A percentile compares a stretch with the other conserved stretches of the same genome.
Conservation (phyloP, 495 filamentous ascomycete species). For the Trichoderma parareesei region DNA sequence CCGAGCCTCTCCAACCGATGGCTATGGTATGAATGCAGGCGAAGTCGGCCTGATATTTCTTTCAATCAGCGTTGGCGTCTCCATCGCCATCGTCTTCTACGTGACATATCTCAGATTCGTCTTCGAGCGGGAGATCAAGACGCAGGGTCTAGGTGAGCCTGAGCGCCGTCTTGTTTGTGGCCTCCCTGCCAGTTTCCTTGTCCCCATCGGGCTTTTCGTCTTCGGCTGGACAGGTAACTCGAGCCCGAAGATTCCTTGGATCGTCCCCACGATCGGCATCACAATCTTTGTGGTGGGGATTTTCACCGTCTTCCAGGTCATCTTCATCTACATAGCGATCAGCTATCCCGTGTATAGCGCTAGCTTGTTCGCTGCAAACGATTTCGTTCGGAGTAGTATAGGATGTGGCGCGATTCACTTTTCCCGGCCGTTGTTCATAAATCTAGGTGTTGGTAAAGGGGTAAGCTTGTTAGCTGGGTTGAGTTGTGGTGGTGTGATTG, state of each 20-base stretch:
- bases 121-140: slow-evolving; percentile 33
- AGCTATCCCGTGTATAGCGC: slow-evolving; percentile 59
- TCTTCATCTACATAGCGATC: slow-evolving; percentile 57
- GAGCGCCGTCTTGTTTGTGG: slow-evolving; percentile 50
- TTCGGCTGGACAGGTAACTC: slow-evolving; percentile 51
- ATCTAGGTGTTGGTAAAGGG: slow-evolving; percentile 49
- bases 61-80: slow-evolving; percentile 48
- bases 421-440: slow-evolving; percentile 45
- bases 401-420: slow-evolving; percentile 53
- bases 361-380: slow-evolving; percentile 53
- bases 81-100: slow-evolving; percentile 47
- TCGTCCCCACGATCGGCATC: slow-evolving; percentile 50
- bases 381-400: slow-evolving; percentile 46
- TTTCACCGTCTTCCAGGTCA: slow-evolving; percentile 45
- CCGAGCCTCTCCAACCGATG: slow-evolving; percentile 22
- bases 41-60: slow-evolving; percentile 57
- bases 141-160: slow-evolving; percentile 36
- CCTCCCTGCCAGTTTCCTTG: slow-evolving; percentile 41
- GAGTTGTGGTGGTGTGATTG: slow-evolving; percentile 45
- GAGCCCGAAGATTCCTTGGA: slow-evolving; percentile 47
- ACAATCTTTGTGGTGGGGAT: slow-evolving; percentile 41
- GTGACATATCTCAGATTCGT: slow-evolving; percentile 41
- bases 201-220: slow-evolving; percentile 53
- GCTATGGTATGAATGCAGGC: slow-evolving; percentile 55
- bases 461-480: slow-evolving; percentile 48